These are phyloP conservation scores for Rutstroemia sp. DNA, from an alignment of 2,329 filamentous ascomycete genomes.

Conservation along the genomic window DNA sequence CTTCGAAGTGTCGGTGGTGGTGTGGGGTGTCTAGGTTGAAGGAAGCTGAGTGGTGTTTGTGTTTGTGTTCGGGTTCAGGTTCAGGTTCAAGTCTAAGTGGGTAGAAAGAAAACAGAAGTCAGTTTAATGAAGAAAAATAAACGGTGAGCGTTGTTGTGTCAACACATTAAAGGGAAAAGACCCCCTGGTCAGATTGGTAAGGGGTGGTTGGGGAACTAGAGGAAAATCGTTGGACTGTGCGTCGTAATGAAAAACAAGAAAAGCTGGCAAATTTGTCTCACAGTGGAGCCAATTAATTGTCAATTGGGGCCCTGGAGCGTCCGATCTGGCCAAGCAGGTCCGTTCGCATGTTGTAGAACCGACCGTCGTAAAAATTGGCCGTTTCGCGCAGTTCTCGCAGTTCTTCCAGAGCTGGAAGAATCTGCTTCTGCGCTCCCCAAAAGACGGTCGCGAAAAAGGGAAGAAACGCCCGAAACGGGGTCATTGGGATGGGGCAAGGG, in stretches of 20 bases:
- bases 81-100: background rate
- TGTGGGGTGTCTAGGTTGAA: slow-evolving; percentile 40
- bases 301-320: slow-evolving; percentile 5
- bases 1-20: slow-evolving; percentile 18
- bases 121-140: slow-evolving; percentile 16
- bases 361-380: background rate
- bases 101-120: slow-evolving; percentile 19
- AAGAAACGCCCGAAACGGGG: background rate
- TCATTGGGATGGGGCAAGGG: background rate
- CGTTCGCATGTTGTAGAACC: slow-evolving; percentile 5
- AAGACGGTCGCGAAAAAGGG: background rate
- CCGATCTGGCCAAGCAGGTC: slow-evolving; percentile 5
- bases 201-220: slow-evolving; percentile 10
- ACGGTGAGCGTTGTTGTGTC: slow-evolving; percentile 36
- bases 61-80: slow-evolving; percentile 25
- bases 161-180: slow-evolving; percentile 25
- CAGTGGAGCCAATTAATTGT: slow-evolving; percentile 8
- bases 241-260: slow-evolving; percentile 8
- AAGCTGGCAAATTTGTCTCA: slow-evolving; percentile 12
- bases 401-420: no score
- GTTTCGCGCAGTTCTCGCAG: no score
- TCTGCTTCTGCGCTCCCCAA: no score
- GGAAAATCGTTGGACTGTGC: slow-evolving; percentile 11
- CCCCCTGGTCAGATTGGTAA: slow-evolving; percentile 4
- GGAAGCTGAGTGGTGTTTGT: slow-evolving; percentile 38